Evolutionary conservation across 2,329 filamentous ascomycete genomes (phyloP).

Genomic region (Pseudogymnoascus sp.): DNA sequence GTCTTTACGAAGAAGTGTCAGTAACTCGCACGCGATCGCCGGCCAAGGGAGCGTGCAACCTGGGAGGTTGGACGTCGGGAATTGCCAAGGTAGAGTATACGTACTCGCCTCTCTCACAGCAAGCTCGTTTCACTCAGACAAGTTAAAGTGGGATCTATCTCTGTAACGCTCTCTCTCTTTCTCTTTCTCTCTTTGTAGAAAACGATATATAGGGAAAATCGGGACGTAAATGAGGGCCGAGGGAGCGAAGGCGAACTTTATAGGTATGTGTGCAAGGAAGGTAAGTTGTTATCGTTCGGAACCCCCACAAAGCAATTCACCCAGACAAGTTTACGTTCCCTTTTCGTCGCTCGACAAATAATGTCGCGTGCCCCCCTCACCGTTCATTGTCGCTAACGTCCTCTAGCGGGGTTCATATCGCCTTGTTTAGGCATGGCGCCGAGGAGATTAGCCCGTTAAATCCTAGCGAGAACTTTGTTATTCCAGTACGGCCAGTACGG

Average conservation of each 20-base stretch:
- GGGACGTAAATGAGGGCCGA: not conserved
- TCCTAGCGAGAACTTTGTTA: constrained; percentile 2
- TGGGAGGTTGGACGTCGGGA: constrained; percentile 1
- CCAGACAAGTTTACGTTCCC: constrained; percentile 5
- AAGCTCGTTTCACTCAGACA: not conserved
- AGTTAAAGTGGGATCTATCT: not conserved
- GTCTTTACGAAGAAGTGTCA: constrained; percentile 4
- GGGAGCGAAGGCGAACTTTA: not conserved
- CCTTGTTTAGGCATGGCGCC: not conserved
- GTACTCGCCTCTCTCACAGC: constrained; percentile 3
- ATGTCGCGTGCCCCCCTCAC: constrained; percentile 9
- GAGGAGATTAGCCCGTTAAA: not conserved
- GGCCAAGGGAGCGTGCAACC: not conserved
- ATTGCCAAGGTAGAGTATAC: constrained; percentile 2
- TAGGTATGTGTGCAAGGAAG: not conserved
- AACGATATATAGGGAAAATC: not conserved
- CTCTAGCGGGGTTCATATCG: not conserved
- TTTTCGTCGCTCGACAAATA: not conserved
- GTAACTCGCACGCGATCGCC: not conserved
- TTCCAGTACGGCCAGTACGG: not conserved
- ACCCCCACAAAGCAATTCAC: constrained; percentile 8
- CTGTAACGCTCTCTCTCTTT: not conserved
- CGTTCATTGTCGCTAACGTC: constrained; percentile 2
- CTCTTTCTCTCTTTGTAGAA: not conserved
- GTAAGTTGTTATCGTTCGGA: not conserved